Evolutionary conservation across 1,139 yeast genomes (phyloP).

Genomic region (Chernovozyma aurita): DNA sequence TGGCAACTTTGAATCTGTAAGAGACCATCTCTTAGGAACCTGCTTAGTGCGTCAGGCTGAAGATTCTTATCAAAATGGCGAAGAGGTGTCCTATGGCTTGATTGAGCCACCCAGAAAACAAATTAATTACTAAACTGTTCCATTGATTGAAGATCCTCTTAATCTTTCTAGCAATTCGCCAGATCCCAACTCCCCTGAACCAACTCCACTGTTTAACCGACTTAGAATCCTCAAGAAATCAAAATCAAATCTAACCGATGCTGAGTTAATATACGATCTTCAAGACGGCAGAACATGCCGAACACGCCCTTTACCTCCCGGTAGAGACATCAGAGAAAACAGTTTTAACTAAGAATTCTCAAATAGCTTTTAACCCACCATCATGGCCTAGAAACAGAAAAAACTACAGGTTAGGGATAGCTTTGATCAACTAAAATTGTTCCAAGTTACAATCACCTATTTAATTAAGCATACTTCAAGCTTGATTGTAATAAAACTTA

Average conservation of each 20-base stretch:
- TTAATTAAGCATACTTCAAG: too few species aligned
- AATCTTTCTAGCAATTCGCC: too few species aligned
- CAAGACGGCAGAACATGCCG: neutral
- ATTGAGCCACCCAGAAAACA: too few species aligned
- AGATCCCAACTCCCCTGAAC: too few species aligned
- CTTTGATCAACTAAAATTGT: too few species aligned
- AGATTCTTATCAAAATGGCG: neutral
- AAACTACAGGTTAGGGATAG: too few species aligned
- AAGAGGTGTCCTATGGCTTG: too few species aligned
- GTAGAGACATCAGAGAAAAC: constrained; percentile 1
- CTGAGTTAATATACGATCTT: constrained; percentile 5
- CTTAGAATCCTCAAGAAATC: constrained; percentile 4
- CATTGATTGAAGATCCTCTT: neutral
- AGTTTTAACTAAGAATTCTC: neutral
- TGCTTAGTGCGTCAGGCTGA: constrained; percentile 38
- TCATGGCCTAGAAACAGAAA: too few species aligned
- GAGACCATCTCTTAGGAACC: constrained; percentile 54
- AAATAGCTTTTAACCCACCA: constrained; percentile 4
- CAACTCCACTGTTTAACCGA: neutral
- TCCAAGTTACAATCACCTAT: too few species aligned
- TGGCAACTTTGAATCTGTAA: constrained; percentile 43
- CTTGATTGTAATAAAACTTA: too few species aligned
- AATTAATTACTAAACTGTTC: too few species aligned
- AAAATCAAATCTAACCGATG: constrained; percentile 1
- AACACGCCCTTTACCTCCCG: neutral